Conservation (phyloP, 164 flowering plant species). For the Protea cynaroides region DNA sequence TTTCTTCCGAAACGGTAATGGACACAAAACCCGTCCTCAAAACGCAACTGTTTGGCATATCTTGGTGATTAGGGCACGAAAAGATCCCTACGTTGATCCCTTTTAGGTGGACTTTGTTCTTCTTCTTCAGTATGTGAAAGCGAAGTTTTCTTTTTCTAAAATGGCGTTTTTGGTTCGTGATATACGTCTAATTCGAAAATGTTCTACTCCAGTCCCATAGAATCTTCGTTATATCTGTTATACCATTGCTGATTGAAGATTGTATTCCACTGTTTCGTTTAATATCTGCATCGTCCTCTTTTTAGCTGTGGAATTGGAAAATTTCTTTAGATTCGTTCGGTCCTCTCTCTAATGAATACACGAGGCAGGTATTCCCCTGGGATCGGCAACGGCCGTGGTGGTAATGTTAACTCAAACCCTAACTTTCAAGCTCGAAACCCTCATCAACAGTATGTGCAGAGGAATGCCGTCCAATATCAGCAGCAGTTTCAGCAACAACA, state of each 20-base stretch:
- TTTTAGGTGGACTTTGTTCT: too few relatives aligned
- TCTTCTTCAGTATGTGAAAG: too few relatives aligned
- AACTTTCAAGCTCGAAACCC: slow-evolving; percentile 40
- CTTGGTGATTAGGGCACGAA: too few relatives aligned
- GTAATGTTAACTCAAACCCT: slow-evolving; percentile 42
- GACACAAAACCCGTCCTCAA: too few relatives aligned
- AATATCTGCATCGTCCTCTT: background rate
- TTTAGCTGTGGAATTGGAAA: background rate
- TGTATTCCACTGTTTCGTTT: background rate
- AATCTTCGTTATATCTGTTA: background rate
- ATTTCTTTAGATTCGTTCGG: background rate
- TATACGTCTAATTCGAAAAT: slow-evolving; percentile 1
- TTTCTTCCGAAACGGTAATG: too few relatives aligned
- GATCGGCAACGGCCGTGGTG: slow-evolving; percentile 57
- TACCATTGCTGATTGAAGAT: slow-evolving; percentile 1
- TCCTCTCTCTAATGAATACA: slow-evolving; percentile 34
- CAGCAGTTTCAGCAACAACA: slow-evolving; percentile 54
- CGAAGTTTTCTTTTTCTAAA: background rate
- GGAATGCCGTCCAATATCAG: slow-evolving; percentile 33
- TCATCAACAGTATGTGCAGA: slow-evolving; percentile 68
- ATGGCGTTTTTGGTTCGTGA: background rate
- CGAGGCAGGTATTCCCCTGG: slow-evolving; percentile 92
- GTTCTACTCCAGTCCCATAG: background rate
- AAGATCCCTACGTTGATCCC: too few relatives aligned
- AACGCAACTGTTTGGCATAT: too few relatives aligned